Conservation (phyloP, 2,329 filamentous ascomycete genomes). For the Pseudogymnoascus sp. region DNA sequence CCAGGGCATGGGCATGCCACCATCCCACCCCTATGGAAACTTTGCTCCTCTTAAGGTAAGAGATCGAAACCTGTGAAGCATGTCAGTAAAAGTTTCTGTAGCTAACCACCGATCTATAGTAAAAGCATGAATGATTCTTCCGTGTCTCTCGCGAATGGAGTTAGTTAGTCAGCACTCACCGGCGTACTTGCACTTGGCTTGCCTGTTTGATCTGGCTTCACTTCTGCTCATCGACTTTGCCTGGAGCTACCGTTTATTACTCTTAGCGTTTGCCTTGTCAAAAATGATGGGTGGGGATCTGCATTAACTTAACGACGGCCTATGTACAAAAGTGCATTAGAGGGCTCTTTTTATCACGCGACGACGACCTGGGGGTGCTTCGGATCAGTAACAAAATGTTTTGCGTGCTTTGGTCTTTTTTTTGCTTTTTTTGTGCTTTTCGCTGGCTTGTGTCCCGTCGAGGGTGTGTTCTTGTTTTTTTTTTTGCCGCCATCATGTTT, state of each 20-base stretch:
- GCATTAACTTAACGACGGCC: constrained; percentile 30
- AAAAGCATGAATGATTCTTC: constrained; percentile 27
- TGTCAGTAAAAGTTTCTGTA: not conserved
- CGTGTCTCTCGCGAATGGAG: constrained; percentile 29
- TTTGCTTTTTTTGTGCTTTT: constrained; percentile 9
- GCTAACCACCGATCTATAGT: constrained; percentile 21
- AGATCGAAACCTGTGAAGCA: not conserved
- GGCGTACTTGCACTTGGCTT: constrained; percentile 28
- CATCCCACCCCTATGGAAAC: constrained; percentile 28
- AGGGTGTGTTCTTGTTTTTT: constrained; percentile 11
- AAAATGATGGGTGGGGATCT: constrained; percentile 33
- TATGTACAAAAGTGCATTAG: constrained; percentile 34
- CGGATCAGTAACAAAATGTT: not conserved
- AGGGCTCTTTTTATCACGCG: constrained; percentile 30
- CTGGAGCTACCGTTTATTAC: constrained; percentile 29
- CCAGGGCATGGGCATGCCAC: constrained; percentile 48
- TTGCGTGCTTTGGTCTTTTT: constrained; percentile 15
- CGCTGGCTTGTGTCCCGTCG: constrained; percentile 9
- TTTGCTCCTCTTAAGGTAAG: constrained; percentile 30
- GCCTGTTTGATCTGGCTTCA: constrained; percentile 25
- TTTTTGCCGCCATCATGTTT: not conserved
- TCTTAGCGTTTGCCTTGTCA: constrained; percentile 30
- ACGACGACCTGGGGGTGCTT: constrained; percentile 23
- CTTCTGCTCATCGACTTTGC: constrained; percentile 29
- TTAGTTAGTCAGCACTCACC: constrained; percentile 28